Base-by-base conservation (phyloP, 2,329 filamentous ascomycete genomes). In the Fusarium nisikadoi region DNA sequence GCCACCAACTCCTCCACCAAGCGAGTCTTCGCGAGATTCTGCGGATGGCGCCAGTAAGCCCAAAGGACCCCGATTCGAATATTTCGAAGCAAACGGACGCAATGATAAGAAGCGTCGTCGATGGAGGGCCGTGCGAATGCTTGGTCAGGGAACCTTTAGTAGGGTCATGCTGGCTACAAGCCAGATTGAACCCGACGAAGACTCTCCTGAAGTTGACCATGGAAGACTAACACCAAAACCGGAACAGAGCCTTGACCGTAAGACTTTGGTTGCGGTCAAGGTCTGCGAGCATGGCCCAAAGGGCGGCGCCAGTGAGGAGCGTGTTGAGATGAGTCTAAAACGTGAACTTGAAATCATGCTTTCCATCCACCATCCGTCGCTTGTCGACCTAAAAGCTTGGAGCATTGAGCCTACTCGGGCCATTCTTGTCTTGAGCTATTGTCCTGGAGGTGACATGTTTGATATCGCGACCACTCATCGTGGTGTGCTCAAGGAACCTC, bases 71-170 rank as follows among this genome's bases (percentile, higher is more conserved):
- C 73, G 80, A 52, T 79, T 84, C 62, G 91, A 94, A 73, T 90
- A 90, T 70, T 96, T 94, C 78, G 87, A 93, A 76, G 92, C 93
- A 33, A 86, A 84, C 72, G 91, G 89, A 5, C 86, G 92, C 38
- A 85, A 87, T 54, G 90, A 94, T 65, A 83, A 89, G 72, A 94
- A 95, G 79, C 86, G 90, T 25, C 90, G 92, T 62, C 87, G 90
- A 72, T 99, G 96, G 90, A 89, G 93, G 73, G 92, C 92, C 17
- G 83, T 99, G 42, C 92, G 93, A 65, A 85, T 91, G 72, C 87
- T 99, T 10, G 96, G 96, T 9, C 94, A 97, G 76, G 96, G 96
- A 41, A 98, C 96, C 1, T 99, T 99, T 81, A 98, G 95, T 80
- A 93, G 93, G 77, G 96, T 99, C 25, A 92, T 97, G 83, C 86